Conservation (phyloP, 371 early-diverging fungal species). For the Apophysomyces variabilis region DNA sequence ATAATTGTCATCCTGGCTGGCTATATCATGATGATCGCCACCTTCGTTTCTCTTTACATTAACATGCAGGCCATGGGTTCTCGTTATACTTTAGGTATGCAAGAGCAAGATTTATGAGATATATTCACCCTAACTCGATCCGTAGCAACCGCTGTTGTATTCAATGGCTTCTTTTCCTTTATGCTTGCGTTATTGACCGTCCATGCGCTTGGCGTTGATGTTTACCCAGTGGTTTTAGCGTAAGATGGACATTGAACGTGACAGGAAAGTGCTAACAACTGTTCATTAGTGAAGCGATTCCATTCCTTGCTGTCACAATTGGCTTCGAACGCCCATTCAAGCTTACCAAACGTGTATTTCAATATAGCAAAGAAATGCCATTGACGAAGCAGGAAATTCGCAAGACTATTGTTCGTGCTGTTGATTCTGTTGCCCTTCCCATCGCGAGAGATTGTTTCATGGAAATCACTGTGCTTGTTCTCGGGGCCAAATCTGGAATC, state of each 20-base stretch:
- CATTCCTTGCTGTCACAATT: slow-evolving; percentile 87
- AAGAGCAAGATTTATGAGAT: not conserved
- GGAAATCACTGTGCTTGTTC: slow-evolving; percentile 75
- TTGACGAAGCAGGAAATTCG: slow-evolving; percentile 51
- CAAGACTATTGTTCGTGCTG: slow-evolving; percentile 66
- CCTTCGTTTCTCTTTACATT: slow-evolving; percentile 75
- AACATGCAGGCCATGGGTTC: slow-evolving; percentile 88
- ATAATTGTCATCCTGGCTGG: slow-evolving; percentile 75
- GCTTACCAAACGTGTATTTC: slow-evolving; percentile 78
- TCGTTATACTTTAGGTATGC: slow-evolving; percentile 71
- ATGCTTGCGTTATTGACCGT: slow-evolving; percentile 68
- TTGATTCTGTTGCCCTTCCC: slow-evolving; percentile 62
- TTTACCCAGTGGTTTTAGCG: slow-evolving; percentile 66
- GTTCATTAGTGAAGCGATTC: slow-evolving; percentile 71
- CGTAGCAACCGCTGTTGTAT: slow-evolving; percentile 52
- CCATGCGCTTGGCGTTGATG: slow-evolving; percentile 60
- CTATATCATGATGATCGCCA: slow-evolving; percentile 80
- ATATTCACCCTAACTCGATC: not conserved
- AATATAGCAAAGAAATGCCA: slow-evolving; percentile 34
- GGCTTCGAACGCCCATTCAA: slow-evolving; percentile 88
- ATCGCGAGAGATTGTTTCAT: slow-evolving; percentile 78
- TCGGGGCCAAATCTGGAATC: slow-evolving; percentile 80
- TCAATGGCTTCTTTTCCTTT: slow-evolving; percentile 76
- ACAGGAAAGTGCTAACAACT: too few species aligned
- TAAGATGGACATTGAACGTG: slow-evolving; percentile 19